Conservation (phyloP, 306 rosid genomes). For the Sechiopsis laciniata region DNA sequence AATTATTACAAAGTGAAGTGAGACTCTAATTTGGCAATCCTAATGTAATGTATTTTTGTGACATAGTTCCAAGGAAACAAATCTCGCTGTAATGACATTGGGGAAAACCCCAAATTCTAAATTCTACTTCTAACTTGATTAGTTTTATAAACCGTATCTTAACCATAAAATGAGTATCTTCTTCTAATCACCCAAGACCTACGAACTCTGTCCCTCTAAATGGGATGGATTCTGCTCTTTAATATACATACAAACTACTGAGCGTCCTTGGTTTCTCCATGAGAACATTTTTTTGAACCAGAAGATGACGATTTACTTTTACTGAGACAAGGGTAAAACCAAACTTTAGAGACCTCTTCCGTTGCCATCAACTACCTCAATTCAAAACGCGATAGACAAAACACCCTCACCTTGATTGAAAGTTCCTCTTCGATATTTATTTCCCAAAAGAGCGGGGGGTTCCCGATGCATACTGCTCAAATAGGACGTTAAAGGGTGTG, state of each 20-base stretch:
- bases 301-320: not conserved
- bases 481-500: not conserved
- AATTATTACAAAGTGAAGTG: slow-evolving; percentile 15
- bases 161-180: not conserved
- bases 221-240: not conserved
- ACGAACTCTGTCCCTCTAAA: slow-evolving; percentile 17
- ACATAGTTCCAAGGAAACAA: not conserved
- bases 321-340: not conserved
- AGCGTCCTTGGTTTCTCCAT: not conserved
- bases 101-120: too few species aligned
- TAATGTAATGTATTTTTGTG: not conserved
- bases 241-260: slow-evolving; percentile 33
- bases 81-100: slow-evolving; percentile 13
- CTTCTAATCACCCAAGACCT: too few species aligned
- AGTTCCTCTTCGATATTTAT: slow-evolving; percentile 34
- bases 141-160: not conserved
- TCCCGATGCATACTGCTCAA: not conserved
- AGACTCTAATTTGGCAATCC: slow-evolving; percentile 21
- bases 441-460: slow-evolving; percentile 21
- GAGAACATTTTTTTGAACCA: not conserved
- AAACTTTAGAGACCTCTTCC: too few species aligned
- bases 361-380: slow-evolving; percentile 28
- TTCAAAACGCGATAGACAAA: not conserved
- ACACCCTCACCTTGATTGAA: slow-evolving; percentile 35
- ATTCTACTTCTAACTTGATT: slow-evolving; percentile 6